A percentile compares a stretch with the other conserved stretches of the same genome.
Evolutionary conservation across 2,329 filamentous ascomycete genomes (phyloP).

Genomic region (Colletotrichum sp.): DNA sequence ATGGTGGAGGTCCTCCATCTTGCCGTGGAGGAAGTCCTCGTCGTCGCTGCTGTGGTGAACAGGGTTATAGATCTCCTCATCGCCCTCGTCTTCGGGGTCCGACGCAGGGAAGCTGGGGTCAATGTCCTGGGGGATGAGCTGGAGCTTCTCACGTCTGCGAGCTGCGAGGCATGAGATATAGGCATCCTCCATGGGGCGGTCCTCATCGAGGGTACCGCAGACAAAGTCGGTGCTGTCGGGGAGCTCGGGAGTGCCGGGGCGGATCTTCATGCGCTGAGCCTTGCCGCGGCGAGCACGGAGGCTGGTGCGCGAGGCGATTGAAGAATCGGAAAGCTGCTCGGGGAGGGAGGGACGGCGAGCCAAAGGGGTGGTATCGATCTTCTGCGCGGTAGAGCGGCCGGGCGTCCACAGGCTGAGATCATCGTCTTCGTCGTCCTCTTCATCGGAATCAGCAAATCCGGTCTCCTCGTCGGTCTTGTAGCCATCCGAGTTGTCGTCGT

Average conservation of each 20-base stretch:
- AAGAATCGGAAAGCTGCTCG: conserved; percentile 64
- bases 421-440: conserved; percentile 69
- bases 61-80: conserved; percentile 67
- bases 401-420: conserved; percentile 66
- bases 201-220: conserved; percentile 96
- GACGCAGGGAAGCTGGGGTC: conserved; percentile 97
- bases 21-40: conserved; percentile 71
- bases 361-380: conserved; percentile 38
- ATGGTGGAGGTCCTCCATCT: conserved; percentile 69
- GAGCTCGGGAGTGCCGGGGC: conserved; percentile 76
- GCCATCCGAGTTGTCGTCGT: conserved; percentile 62
- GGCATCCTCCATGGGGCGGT: conserved; percentile 90
- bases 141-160: conserved; percentile 80
- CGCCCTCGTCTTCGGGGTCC: conserved; percentile 85
- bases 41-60: conserved; percentile 71
- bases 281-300: conserved; percentile 34
- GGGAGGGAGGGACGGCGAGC: conserved; percentile 43
- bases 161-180: conserved; percentile 86
- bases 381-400: conserved; percentile 42
- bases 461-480: conserved; percentile 77
- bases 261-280: conserved; percentile 56
- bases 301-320: conserved; percentile 52
- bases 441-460: conserved; percentile 71
- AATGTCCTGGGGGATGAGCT: conserved; percentile 90
- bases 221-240: conserved; percentile 99